phyloP scores from a whole-genome alignment of 257 asterid genomes.

The Thymus quinquecostatus region DNA sequence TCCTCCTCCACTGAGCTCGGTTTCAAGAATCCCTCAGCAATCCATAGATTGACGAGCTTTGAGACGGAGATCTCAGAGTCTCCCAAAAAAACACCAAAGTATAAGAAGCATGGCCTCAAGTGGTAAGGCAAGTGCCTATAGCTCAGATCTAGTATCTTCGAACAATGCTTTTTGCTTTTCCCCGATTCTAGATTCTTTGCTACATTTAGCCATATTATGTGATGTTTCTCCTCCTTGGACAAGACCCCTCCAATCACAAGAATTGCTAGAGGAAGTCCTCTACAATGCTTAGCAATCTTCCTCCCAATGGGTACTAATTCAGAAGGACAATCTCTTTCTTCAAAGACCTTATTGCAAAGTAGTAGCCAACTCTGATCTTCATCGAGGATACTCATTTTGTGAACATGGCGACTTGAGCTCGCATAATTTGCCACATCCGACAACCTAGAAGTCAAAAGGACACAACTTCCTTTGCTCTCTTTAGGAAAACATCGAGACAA shows the following conservation, averaged over 20 bases:
- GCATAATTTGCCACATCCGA: slow-evolving; percentile 13
- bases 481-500: slow-evolving; percentile 6
- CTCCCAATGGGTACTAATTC: slow-evolving; percentile 21
- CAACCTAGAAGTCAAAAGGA: slow-evolving; percentile 30
- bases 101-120: slow-evolving; percentile 28
- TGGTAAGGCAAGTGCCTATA: slow-evolving; percentile 30
- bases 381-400: not conserved
- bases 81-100: not conserved
- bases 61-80: not conserved
- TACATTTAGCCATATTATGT: slow-evolving; percentile 15
- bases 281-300: slow-evolving; percentile 16
- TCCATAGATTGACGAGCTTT: not conserved
- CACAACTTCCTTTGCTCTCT: slow-evolving; percentile 25
- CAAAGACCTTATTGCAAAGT: slow-evolving; percentile 19
- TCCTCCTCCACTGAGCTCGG: not conserved
- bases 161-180: not conserved
- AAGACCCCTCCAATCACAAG: slow-evolving; percentile 31
- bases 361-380: slow-evolving; percentile 23
- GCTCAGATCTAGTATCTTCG: slow-evolving; percentile 21
- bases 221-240: not conserved
- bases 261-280: slow-evolving; percentile 38
- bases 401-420: not conserved
- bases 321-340: not conserved
- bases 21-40: not conserved
- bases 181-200: not conserved